Percentiles rank a stretch among this genome's conserved stretches.
These are phyloP conservation scores for Xylaria castorea DNA, from an alignment of 495 filamentous ascomycete genomes.

Conservation along the genomic window DNA sequence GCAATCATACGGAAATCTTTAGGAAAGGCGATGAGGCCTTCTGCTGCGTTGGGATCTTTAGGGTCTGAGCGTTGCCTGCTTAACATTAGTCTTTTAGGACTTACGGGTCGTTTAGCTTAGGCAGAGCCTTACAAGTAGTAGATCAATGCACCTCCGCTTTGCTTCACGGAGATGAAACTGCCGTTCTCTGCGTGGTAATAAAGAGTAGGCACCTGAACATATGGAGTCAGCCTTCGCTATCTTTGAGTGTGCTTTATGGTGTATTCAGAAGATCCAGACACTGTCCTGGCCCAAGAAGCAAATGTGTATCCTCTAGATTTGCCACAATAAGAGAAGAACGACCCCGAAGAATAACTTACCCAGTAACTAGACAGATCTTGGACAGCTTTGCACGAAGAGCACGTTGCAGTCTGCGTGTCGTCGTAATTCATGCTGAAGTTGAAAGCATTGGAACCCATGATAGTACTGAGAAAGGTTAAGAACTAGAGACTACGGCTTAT, in stretches of 20 bases:
- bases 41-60: conserved; percentile 41
- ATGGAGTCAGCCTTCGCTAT: neutral
- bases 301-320: neutral
- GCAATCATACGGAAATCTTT: conserved; percentile 71
- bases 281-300: neutral
- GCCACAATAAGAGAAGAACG: neutral
- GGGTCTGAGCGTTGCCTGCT: conserved; percentile 54
- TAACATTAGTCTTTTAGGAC: neutral
- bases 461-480: conserved; percentile 56
- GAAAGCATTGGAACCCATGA: conserved; percentile 73
- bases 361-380: conserved; percentile 77
- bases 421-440: conserved; percentile 63
- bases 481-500: neutral
- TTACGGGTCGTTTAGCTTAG: conserved; percentile 10
- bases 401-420: conserved; percentile 60
- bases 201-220: conserved; percentile 56
- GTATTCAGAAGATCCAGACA: neutral
- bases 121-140: conserved; percentile 65
- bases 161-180: conserved; percentile 63
- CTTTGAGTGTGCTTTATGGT: neutral
- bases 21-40: conserved; percentile 66
- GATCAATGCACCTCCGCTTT: conserved; percentile 54
- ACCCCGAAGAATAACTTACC: conserved; percentile 33
- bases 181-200: conserved; percentile 72
- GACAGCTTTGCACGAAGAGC: conserved; percentile 67